Evolutionary conservation across 768 basidiomycete species (phyloP).

Genomic region (Phlebiopsis flavidoalba): DNA sequence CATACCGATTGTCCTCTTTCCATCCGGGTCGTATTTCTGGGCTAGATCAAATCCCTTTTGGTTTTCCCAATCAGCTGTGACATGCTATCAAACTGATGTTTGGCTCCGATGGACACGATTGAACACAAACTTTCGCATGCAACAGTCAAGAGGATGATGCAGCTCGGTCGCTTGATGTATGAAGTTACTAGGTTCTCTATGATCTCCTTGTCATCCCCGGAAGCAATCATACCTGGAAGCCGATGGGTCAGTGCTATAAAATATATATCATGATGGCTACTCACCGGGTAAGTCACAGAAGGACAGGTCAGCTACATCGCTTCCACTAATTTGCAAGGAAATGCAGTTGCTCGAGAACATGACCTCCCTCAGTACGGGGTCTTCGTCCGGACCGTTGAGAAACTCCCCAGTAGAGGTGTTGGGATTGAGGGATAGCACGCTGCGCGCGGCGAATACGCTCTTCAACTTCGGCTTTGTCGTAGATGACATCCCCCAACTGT

Average conservation of each 20-base stretch:
- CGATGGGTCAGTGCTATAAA: neutral
- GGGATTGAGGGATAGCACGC: slow-evolving; percentile 60
- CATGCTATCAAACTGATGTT: neutral
- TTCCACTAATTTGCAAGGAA: slow-evolving; percentile 33
- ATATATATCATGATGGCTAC: neutral
- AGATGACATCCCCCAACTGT: slow-evolving; percentile 35
- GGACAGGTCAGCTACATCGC: slow-evolving; percentile 33
- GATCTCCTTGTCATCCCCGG: slow-evolving; percentile 46
- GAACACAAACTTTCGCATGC: slow-evolving; percentile 56
- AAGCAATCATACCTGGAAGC: slow-evolving; percentile 18
- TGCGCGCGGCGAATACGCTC: slow-evolving; percentile 65
- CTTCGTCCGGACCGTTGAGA: slow-evolving; percentile 32
- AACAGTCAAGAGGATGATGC: slow-evolving; percentile 54
- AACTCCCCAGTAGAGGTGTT: slow-evolving; percentile 28
- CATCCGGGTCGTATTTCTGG: slow-evolving; percentile 53
- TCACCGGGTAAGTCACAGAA: slow-evolving; percentile 38
- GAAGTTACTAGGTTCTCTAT: slow-evolving; percentile 52
- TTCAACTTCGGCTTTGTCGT: slow-evolving; percentile 49
- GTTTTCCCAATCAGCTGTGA: slow-evolving; percentile 72
- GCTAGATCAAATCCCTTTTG: slow-evolving; percentile 70
- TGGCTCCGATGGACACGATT: neutral
- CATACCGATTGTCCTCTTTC: slow-evolving; percentile 66
- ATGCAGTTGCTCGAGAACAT: slow-evolving; percentile 33
- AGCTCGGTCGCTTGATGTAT: slow-evolving; percentile 59
- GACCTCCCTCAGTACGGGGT: slow-evolving; percentile 15